Base-by-base conservation (phyloP, 495 filamentous ascomycete species). In the Penicillium roqueforti region DNA sequence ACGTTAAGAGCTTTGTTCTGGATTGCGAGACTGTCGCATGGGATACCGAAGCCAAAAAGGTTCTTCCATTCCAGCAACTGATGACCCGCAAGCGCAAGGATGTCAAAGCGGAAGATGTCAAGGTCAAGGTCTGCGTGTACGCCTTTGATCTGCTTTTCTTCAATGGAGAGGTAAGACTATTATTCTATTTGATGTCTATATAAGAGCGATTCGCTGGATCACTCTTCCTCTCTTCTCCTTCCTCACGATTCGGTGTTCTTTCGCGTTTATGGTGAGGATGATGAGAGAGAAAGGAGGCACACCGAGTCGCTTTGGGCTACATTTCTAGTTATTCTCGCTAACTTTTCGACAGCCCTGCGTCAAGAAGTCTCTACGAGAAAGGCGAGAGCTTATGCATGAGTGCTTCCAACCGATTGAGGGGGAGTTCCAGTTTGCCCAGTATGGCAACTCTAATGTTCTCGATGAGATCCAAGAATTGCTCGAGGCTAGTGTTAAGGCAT, bases 1-100 rank as follows among this genome's bases (percentile, higher is more conserved):
- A 83, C 20, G 93, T 93, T 16, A 86, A 88, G 69, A 95, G 89
- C 60, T 98, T 98, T 63, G 95, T 98, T 4, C 74, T 98, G 7
- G 93, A 98, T 67, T 97, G 95, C 72, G 93, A 98, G 74, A 95
- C 92, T 1, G 95, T 97, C n/a, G 93, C 87, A 3, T 98, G 95
- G 95, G 95, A 98, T 69, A 80, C 87, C 1, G 78, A 78, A 2
- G 88, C 91, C 75, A 96, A 97, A 76, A 92, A 95, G 68, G 87
- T 98, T 5, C 72, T 97, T 13, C 93, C 93, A 0, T 98, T 98
- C 77, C 93, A 98, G 70, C 89, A 96, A 63, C 78, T 98, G 20
- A 97, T 97, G 95, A 98, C 93, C 6, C 79, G 93, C 26, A 98
- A 98, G 71, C 85, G 87, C 63, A 98, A 97, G 72, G 93, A 97